Base-by-base conservation (phyloP, 768 basidiomycete genomes). In the Peribolospora kevripleyi region DNA sequence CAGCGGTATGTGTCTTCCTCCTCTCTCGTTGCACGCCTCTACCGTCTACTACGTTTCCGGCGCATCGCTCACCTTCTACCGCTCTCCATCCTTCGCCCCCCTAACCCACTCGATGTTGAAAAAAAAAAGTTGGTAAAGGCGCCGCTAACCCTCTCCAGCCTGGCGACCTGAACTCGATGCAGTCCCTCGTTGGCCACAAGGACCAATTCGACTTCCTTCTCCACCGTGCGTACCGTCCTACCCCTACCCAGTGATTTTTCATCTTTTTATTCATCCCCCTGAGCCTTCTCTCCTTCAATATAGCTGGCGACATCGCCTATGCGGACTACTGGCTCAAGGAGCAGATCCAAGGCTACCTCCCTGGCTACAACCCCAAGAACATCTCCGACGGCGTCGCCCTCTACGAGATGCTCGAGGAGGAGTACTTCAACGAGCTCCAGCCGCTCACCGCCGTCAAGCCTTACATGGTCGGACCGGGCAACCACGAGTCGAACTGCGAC, bases 401-500 rank as follows among this genome's bases (percentile, higher is more conserved):
- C n/a, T 45, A 60, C 55, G 60, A 61, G 50, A 48, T 46, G 13
- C 47, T 61, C 40, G 39, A 25, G 10, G 60, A 61, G 51, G 57
- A 61, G 51, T 61, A 58, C 56, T 61, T 55, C 42, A 58, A 61
- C 52, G 57, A 61, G 50, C 55, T 61, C 54, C 38, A 13, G 5
- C 51, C 57, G 0, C 45, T 66, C 54, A 59, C 64, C 8, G 54
- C 61, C 10, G 37, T 46, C 11, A 54, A 57, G 43, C 57, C 64
- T 13, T 65, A 64, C 60, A 64, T 65, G 63, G 63, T 66, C 13
- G 43, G 48, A 3, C 59, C 61, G 0, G 65, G 65, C 6, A 66
- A 66, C 46, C 65, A 66, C 59, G 65, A 66, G 55, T 57, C 58
- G 11, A 56, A 58, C 46, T 58, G 60, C 55, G 42, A 51, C 58